Conservation (phyloP, 176 grass and related monocot species). For the Melocanna baccifera region DNA sequence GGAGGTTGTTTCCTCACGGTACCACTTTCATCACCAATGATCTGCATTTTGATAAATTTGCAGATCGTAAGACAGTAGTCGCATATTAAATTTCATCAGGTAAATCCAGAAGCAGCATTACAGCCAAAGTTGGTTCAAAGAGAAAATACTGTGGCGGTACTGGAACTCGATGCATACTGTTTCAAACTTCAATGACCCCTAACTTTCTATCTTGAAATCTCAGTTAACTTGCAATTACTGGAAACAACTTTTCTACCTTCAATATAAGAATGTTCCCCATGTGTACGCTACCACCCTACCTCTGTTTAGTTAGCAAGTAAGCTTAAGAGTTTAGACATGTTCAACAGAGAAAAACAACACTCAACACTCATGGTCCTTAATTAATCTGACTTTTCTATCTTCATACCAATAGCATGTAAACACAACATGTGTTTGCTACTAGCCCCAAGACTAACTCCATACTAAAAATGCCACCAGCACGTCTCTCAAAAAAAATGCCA, state of each 20-base stretch:
- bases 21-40: slow-evolving; percentile 60
- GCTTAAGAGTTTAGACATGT: not conserved
- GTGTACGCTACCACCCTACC: not conserved
- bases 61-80: not conserved
- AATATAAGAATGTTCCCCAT: not conserved
- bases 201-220: not conserved
- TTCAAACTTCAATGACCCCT: not conserved
- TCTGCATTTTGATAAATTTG: slow-evolving; percentile 39
- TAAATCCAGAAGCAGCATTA: not conserved
- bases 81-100: slow-evolving; percentile 16
- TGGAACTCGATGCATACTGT: not conserved
- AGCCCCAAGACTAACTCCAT: not conserved
- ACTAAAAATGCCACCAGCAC: not conserved
- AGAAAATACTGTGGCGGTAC: not conserved
- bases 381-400: not conserved
- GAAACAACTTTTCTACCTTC: not conserved
- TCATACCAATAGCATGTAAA: not conserved
- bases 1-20: slow-evolving; percentile 44
- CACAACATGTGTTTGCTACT: not conserved
- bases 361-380: not conserved
- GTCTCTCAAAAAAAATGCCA: not conserved
- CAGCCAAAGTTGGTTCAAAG: not conserved
- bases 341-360: not conserved
- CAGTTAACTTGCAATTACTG: not conserved
- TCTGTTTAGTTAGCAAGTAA: not conserved